Percentiles rank a stretch among this genome's conserved stretches.
Conservation (phyloP, 768 basidiomycete genomes). For the Rickenella mellea region DNA sequence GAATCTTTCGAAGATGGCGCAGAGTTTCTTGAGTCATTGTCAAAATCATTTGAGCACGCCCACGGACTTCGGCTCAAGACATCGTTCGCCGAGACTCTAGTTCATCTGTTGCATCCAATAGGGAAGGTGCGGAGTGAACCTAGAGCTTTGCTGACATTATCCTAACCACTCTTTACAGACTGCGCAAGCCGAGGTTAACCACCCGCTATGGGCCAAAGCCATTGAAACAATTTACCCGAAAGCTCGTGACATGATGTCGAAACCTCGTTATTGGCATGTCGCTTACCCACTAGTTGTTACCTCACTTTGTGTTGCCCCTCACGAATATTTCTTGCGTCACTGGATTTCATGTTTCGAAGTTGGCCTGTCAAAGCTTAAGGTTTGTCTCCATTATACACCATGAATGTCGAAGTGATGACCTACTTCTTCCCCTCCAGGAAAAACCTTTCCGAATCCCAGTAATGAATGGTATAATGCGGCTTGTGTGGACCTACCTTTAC, state of each 20-base stretch:
- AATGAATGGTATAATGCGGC: conserved; percentile 73
- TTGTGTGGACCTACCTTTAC: conserved; percentile 94
- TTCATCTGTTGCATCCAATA: conserved; percentile 73
- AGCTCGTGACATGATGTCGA: conserved; percentile 75
- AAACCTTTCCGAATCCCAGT: conserved; percentile 59
- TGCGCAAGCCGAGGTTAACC: conserved; percentile 92
- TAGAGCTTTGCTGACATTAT: conserved; percentile 1
- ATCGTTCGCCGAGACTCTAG: conserved; percentile 77
- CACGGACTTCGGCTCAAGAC: conserved; percentile 79
- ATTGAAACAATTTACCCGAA: conserved; percentile 78
- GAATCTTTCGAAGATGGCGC: conserved; percentile 90
- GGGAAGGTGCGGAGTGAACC: conserved; percentile 50
- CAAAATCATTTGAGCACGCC: conserved; percentile 73
- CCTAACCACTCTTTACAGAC: conserved; percentile 55
- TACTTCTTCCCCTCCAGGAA: conserved; percentile 42
- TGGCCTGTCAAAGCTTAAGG: conserved; percentile 74
- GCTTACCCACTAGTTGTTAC: conserved; percentile 82
- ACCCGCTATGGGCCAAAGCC: conserved; percentile 90
- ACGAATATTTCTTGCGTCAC: conserved; percentile 74
- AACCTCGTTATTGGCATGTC: conserved; percentile 82
- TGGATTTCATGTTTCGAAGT: conserved; percentile 71
- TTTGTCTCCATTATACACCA: conserved; percentile 17
- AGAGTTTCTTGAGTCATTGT: conserved; percentile 79
- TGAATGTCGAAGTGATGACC: conserved; percentile 4
- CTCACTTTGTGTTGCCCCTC: conserved; percentile 79